Percentiles rank a stretch among this genome's conserved stretches.
Conservation (phyloP, 176 grass and related monocot species). For the Rhipidocladum racemiflorum region DNA sequence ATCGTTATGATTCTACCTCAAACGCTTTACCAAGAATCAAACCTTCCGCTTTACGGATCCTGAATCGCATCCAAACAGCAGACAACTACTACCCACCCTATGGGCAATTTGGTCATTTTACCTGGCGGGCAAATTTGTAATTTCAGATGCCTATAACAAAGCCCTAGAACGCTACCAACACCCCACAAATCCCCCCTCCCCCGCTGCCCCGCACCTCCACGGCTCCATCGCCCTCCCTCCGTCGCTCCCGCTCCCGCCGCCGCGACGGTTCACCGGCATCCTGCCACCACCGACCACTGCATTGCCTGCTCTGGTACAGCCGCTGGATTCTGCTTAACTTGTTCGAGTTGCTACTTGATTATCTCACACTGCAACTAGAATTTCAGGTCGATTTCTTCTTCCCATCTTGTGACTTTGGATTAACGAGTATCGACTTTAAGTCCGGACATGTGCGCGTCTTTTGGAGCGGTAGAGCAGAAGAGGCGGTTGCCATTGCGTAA, state of each 20-base stretch:
- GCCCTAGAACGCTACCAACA: not conserved
- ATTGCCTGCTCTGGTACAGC: not conserved
- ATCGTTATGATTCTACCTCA: too few relatives aligned
- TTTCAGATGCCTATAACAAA: not conserved
- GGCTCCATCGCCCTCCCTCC: not conserved
- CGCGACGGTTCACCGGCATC: not conserved
- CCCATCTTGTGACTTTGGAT: not conserved
- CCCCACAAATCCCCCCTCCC: not conserved
- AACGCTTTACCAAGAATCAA: too few relatives aligned
- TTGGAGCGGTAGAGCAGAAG: not conserved
- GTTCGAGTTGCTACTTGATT: not conserved
- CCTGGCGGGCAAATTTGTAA: not conserved
- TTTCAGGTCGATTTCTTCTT: not conserved
- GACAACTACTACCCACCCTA: too few relatives aligned
- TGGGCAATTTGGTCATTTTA: not conserved
- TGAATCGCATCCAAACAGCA: too few relatives aligned
- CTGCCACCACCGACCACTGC: not conserved
- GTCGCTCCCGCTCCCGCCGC: not conserved
- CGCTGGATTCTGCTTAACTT: not conserved
- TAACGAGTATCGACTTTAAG: not conserved
- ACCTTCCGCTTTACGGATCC: too few relatives aligned
- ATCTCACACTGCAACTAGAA: not conserved
- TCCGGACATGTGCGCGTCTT: not conserved
- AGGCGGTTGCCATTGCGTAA: not conserved
- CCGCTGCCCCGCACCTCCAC: not conserved